These are phyloP conservation scores for Ceratobasidium sp. DNA, from an alignment of 1,284 basidiomycete species.

Conservation along the genomic window DNA sequence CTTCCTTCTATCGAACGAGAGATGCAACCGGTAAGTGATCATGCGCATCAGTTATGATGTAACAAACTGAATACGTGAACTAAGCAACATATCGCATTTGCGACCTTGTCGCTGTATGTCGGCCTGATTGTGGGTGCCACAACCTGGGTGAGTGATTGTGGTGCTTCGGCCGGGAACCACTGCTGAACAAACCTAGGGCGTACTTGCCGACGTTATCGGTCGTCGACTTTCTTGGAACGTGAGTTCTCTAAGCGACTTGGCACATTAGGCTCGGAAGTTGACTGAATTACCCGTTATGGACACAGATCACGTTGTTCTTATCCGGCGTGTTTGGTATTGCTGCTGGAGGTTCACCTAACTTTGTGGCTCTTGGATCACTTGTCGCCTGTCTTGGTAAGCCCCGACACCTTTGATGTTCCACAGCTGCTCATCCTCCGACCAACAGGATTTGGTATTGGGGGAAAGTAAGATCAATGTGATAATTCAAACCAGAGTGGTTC, in stretches of 20 bases:
- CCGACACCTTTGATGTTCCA: neutral
- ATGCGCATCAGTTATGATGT: neutral
- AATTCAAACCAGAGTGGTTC: constrained; percentile 12
- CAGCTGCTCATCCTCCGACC: neutral
- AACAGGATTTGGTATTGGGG: constrained; percentile 61
- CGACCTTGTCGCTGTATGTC: constrained; percentile 62
- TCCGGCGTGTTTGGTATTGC: constrained; percentile 65
- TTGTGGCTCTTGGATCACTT: constrained; percentile 58
- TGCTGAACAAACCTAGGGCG: constrained; percentile 49
- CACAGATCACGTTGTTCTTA: constrained; percentile 63
- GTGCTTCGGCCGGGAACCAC: neutral
- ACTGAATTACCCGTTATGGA: constrained; percentile 17
- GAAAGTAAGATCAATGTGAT: constrained; percentile 55
- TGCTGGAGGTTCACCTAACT: constrained; percentile 61
- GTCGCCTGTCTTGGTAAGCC: constrained; percentile 54
- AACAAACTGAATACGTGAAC: constrained; percentile 3
- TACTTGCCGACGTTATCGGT: constrained; percentile 58
- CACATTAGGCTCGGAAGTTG: neutral
- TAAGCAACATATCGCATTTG: constrained; percentile 54
- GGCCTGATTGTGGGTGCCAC: constrained; percentile 65
- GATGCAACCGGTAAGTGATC: constrained; percentile 50
- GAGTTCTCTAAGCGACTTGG: neutral
- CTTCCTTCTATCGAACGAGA: constrained; percentile 58
- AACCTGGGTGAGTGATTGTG: constrained; percentile 50
- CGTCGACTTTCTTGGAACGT: constrained; percentile 60